Evolutionary conservation across 129 eudicot genomes (phyloP).

Genomic region (Chrysanthemum seticuspe): DNA sequence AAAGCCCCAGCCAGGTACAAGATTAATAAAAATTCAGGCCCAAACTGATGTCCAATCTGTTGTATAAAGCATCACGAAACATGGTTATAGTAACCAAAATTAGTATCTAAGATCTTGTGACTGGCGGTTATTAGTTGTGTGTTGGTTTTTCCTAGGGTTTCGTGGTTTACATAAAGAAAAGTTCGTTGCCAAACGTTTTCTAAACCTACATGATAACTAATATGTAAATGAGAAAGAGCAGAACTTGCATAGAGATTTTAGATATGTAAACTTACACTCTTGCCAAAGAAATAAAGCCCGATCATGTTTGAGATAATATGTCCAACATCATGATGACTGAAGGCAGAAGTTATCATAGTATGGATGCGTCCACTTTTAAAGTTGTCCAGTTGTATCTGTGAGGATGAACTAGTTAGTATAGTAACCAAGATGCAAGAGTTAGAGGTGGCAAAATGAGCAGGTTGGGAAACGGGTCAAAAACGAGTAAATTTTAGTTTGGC

Average conservation of each 20-base stretch:
- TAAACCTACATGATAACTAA: background rate
- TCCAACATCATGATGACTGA: slow-evolving; percentile 62
- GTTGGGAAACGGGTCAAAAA: too few relatives aligned
- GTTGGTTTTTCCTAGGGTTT: background rate
- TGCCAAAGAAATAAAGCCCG: slow-evolving; percentile 84
- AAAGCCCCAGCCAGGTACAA: slow-evolving; percentile 79
- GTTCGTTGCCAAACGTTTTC: background rate
- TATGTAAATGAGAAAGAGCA: background rate
- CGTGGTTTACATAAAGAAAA: background rate
- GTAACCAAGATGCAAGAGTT: background rate
- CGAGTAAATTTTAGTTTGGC: too few relatives aligned
- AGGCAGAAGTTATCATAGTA: slow-evolving; percentile 80
- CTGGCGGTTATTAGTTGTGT: background rate
- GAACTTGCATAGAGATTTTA: background rate
- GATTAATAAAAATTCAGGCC: slow-evolving; percentile 67
- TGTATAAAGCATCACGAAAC: slow-evolving; percentile 22
- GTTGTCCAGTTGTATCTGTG: slow-evolving; percentile 76
- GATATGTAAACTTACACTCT: slow-evolving; percentile 52
- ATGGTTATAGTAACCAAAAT: background rate
- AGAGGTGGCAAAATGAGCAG: slow-evolving; percentile 6
- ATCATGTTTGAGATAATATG: slow-evolving; percentile 78
- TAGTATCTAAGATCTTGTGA: background rate
- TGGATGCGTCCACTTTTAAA: slow-evolving; percentile 64
- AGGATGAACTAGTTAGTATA: slow-evolving; percentile 7
- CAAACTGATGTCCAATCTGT: slow-evolving; percentile 75